phyloP scores from a whole-genome alignment of 148 eudicot species.

The Silene uniflora region DNA sequence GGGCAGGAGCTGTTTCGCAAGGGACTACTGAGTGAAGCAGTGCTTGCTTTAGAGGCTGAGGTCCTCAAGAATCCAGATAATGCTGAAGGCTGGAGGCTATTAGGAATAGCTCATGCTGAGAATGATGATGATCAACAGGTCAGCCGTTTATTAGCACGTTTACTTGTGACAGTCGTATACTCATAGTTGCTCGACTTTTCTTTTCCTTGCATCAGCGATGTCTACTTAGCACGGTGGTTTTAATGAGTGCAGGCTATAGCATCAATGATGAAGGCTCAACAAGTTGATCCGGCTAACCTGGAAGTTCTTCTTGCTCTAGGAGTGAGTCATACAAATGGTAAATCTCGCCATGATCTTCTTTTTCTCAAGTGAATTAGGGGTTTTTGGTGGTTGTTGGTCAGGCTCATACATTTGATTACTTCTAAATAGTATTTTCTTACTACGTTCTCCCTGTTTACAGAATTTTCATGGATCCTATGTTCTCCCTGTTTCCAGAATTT shows the following conservation, averaged over 20 bases:
- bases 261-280: conserved; percentile 96
- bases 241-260: conserved; percentile 72
- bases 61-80: conserved; percentile 85
- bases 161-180: conserved; percentile 1
- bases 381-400: conserved; percentile 7
- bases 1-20: conserved; percentile 89
- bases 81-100: conserved; percentile 97
- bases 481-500: too few relatives aligned
- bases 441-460: background rate
- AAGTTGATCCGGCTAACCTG: conserved; percentile 81
- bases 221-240: background rate
- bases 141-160: conserved; percentile 9
- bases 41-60: conserved; percentile 99
- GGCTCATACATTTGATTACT: background rate
- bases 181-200: background rate
- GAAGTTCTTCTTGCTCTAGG: conserved; percentile 99
- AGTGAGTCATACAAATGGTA: conserved; percentile 97
- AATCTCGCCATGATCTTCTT: conserved; percentile 19
- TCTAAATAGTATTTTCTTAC: background rate
- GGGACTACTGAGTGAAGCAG: conserved; percentile 97
- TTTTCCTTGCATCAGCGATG: background rate
- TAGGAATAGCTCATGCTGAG: conserved; percentile 96
- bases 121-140: conserved; percentile 99
- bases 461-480: too few relatives aligned
- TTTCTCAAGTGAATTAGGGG: background rate